Percentiles rank a stretch among this genome's conserved stretches.
Conservation (phyloP, 345 rosid species). For the Jatropha curcas region DNA sequence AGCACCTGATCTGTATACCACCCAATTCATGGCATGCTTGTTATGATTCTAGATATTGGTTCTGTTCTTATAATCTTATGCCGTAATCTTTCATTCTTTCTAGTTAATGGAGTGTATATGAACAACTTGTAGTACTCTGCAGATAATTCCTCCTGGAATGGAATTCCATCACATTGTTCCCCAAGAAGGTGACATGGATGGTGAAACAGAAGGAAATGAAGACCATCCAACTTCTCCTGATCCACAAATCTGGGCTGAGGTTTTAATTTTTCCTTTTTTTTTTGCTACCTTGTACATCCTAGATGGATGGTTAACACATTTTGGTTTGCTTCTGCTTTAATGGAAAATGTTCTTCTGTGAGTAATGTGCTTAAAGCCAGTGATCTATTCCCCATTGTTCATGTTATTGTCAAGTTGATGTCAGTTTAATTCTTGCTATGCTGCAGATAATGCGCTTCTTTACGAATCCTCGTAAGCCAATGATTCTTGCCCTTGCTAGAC, state of each 20-base stretch:
- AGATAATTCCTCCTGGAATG: slow-evolving; percentile 99
- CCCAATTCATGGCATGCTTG: not conserved
- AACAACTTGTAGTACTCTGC: slow-evolving; percentile 27
- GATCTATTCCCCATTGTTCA: not conserved
- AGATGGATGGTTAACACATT: not conserved
- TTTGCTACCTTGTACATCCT: not conserved
- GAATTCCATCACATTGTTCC: slow-evolving; percentile 96
- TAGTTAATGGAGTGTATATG: not conserved
- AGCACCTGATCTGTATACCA: not conserved
- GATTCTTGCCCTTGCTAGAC: slow-evolving; percentile 99
- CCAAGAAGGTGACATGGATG: slow-evolving; percentile 88
- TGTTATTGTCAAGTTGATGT: slow-evolving; percentile 11
- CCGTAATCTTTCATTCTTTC: not conserved
- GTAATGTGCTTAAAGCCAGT: slow-evolving; percentile 8
- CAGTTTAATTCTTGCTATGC: slow-evolving; percentile 21
- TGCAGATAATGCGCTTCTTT: slow-evolving; percentile 99
- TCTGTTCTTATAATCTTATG: not conserved
- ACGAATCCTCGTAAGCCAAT: slow-evolving; percentile 91
- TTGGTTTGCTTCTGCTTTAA: not conserved
- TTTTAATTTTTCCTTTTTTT: slow-evolving; percentile 27
- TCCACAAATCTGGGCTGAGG: slow-evolving; percentile 96
- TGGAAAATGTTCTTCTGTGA: not conserved
- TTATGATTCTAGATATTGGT: not conserved
- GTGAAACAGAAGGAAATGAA: slow-evolving; percentile 83
- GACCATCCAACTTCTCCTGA: slow-evolving; percentile 82